These are phyloP conservation scores for Hippophae rhamnoides DNA, from an alignment of 306 rosid genomes.

Conservation along the genomic window DNA sequence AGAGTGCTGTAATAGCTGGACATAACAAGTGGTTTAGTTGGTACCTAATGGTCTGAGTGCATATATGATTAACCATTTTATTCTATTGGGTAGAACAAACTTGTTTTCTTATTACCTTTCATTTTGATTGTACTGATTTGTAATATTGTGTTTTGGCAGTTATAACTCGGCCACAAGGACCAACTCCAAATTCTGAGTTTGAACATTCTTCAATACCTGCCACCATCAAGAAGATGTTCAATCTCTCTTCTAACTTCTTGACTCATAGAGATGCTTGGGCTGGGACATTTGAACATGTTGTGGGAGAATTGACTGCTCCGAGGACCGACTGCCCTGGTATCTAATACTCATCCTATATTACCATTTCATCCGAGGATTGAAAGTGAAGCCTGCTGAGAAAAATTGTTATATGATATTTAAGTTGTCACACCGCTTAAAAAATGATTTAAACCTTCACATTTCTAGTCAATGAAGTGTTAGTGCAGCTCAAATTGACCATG, in stretches of 20 bases:
- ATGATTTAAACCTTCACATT: too few species aligned
- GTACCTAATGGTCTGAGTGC: slow-evolving; percentile 5
- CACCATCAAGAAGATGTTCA: slow-evolving; percentile 92
- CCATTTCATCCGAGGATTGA: too few species aligned
- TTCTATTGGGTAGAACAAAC: slow-evolving; percentile 13
- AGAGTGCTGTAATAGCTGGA: slow-evolving; percentile 4
- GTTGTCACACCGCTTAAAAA: too few species aligned
- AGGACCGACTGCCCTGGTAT: slow-evolving; percentile 97
- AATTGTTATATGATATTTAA: too few species aligned
- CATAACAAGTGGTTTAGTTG: slow-evolving; percentile 10
- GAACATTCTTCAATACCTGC: slow-evolving; percentile 99
- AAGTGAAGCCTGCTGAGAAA: too few species aligned
- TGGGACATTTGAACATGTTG: slow-evolving; percentile 77
- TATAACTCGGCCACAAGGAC: slow-evolving; percentile 63
- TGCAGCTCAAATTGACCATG: too few species aligned
- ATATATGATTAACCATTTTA: slow-evolving; percentile 14
- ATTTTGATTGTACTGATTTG: slow-evolving; percentile 9
- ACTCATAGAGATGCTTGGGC: slow-evolving; percentile 99
- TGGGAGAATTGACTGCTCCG: slow-evolving; percentile 60
- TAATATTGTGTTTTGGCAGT: slow-evolving; percentile 41
- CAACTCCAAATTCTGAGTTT: slow-evolving; percentile 72
- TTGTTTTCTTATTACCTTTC: slow-evolving; percentile 14
- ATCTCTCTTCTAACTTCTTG: slow-evolving; percentile 77
- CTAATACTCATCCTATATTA: not conserved
- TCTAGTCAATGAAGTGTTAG: too few species aligned